Percentiles rank a stretch among this genome's conserved stretches.
phyloP scores from a whole-genome alignment of 192 early-diverging fungal genomes.

The Linnemannia hyalina region DNA sequence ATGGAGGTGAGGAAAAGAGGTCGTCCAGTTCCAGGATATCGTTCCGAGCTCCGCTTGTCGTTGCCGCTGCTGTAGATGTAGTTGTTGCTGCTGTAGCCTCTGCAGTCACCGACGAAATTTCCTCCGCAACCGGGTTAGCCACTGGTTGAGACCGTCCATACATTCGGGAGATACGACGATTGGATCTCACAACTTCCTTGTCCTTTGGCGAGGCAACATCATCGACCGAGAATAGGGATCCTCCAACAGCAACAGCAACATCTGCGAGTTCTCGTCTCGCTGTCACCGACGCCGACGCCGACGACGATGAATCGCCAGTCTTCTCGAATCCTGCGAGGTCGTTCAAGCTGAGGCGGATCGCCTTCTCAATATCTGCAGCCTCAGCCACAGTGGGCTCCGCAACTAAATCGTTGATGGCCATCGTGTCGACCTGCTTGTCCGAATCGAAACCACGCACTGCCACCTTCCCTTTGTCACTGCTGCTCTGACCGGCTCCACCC shows the following conservation, averaged over 20 bases:
- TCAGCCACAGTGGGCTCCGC: background rate
- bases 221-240: background rate
- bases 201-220: background rate
- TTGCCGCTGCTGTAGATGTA: background rate
- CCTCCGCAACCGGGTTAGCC: background rate
- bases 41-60: background rate
- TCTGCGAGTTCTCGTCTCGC: background rate
- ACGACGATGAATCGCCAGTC: background rate
- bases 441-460: background rate
- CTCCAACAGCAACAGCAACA: background rate
- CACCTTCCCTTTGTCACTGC: conserved; percentile 20
- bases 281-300: background rate
- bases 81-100: background rate
- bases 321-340: background rate
- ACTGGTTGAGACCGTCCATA: background rate
- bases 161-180: conserved; percentile 16
- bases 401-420: background rate
- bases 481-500: conserved; percentile 5
- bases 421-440: background rate
- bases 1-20: background rate
- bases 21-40: background rate
- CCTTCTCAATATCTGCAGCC: conserved; percentile 16
- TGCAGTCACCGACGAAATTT: background rate
- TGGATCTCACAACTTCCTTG: background rate
- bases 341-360: conserved; percentile 8